phyloP scores from a whole-genome alignment of 1,139 yeast species.

The Suhomyces anneliseae region DNA sequence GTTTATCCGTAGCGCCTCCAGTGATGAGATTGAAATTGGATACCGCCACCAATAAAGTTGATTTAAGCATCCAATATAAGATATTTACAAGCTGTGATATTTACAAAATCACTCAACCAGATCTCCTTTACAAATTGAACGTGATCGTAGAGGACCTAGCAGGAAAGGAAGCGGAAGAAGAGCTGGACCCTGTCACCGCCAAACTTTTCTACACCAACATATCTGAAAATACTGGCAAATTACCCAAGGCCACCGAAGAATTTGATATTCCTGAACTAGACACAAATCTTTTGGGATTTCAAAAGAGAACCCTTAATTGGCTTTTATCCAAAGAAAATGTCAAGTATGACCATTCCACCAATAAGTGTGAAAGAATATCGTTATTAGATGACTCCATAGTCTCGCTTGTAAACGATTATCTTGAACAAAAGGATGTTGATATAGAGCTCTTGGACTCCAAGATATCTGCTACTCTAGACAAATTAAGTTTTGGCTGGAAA shows the following conservation, averaged over 20 bases:
- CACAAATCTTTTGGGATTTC: constrained; percentile 56
- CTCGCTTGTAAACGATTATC: constrained; percentile 6
- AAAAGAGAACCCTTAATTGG: constrained; percentile 66
- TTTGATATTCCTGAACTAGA: constrained; percentile 50
- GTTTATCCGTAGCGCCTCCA: constrained; percentile 10
- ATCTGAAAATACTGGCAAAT: constrained; percentile 29
- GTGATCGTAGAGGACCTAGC: neutral
- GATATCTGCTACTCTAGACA: constrained; percentile 30
- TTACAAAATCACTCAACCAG: constrained; percentile 13
- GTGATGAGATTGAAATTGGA: constrained; percentile 8
- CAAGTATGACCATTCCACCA: constrained; percentile 30
- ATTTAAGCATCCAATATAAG: constrained; percentile 9
- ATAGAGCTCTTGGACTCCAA: constrained; percentile 11
- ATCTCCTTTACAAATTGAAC: constrained; percentile 10
- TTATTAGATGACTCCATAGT: constrained; percentile 18
- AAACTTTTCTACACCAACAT: constrained; percentile 34
- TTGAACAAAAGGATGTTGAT: constrained; percentile 7
- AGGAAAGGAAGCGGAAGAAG: neutral
- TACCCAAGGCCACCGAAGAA: constrained; percentile 20
- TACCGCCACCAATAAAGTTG: constrained; percentile 2
- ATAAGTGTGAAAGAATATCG: constrained; percentile 19
- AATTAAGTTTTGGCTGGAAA: constrained; percentile 55
- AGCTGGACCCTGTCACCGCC: constrained; percentile 9
- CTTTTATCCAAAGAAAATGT: constrained; percentile 59
- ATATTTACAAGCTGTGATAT: constrained; percentile 11